Base-by-base conservation (phyloP, 352 stramenopile genomes). In the Phytophthora boehmeriae region DNA sequence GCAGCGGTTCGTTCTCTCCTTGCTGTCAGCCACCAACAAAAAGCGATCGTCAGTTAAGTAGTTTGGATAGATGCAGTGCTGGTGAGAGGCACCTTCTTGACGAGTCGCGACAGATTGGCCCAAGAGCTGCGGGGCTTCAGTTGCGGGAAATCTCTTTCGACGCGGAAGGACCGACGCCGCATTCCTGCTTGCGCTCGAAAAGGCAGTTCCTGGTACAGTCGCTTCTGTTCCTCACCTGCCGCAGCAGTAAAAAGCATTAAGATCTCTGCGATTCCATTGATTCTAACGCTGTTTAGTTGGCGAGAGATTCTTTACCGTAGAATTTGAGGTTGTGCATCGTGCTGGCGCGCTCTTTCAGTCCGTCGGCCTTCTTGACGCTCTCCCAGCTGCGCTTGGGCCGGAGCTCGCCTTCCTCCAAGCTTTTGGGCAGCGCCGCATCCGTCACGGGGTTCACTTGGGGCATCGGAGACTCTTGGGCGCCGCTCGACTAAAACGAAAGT, bases 301-400 rank as follows among this genome's bases (percentile, higher is more conserved):
- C 8, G 38, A 44, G 5, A 22, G 13, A 16, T 20, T 5, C 58
- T 63, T 27, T 38, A 89, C 81, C 73, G 63, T 89, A 82, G 48
- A 80, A 88, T 51, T 88, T 73, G 16, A 91, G 60, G 54, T 89
- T 83, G 51, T 89, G 77, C 62, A 82, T 71, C 48, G 81, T 91
- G 51, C 75, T 91, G 22, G 79, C 84, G 23, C 81, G 81, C 65
- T 87, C 78, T 25, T 86, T 86, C 43, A 91, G 71, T 19, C 81
- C 78, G 23, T 88, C 75, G 13, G 77, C 71, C 36, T 60, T 54
- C 63, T 89, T 91, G 61, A 88, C 38, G n/a, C 86, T 73, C 39
- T 82, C 79, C 81, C 81, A 90, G 43, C 70, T 80, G 39, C 63
- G 52, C 30, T 76, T 75, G 34, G 66, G 54, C 2, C 30, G 27